These are phyloP conservation scores for Hemileia vastatrix DNA, from an alignment of 1,284 basidiomycete genomes.

Conservation along the genomic window DNA sequence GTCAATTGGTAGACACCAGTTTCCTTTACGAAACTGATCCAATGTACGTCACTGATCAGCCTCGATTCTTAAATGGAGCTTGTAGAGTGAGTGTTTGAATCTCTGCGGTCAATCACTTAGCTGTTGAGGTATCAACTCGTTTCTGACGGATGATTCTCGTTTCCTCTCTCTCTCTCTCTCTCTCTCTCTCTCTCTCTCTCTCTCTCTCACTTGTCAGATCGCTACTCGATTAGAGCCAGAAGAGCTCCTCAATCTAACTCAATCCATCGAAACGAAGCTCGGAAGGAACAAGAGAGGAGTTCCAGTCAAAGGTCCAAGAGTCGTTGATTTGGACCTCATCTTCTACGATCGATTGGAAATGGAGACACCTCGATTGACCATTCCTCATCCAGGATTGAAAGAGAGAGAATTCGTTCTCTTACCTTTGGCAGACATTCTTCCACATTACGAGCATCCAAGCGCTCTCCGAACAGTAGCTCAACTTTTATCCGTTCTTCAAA, in stretches of 20 bases:
- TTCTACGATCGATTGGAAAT: conserved; percentile 60
- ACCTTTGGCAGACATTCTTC: conserved; percentile 64
- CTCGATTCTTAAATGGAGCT: conserved; percentile 78
- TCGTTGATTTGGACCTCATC: conserved; percentile 80
- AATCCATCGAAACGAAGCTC: conserved; percentile 62
- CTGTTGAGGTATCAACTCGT: background rate
- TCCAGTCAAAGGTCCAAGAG: conserved; percentile 77
- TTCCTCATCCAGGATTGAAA: conserved; percentile 69
- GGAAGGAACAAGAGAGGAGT: conserved; percentile 70
- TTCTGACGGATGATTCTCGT: too few relatives aligned
- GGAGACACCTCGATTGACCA: conserved; percentile 57
- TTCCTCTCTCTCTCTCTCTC: too few relatives aligned
- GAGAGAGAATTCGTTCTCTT: conserved; percentile 88
- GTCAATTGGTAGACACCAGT: conserved; percentile 64
- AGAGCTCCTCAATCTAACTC: conserved; percentile 59
- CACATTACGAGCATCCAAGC: conserved; percentile 31
- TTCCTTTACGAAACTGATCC: conserved; percentile 88
- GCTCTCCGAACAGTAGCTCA: conserved; percentile 52
- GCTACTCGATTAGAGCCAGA: conserved; percentile 60
- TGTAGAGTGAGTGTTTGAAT: conserved; percentile 58
- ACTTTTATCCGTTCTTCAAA: conserved; percentile 28
- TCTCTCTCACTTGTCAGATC: conserved; percentile 51
- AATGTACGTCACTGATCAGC: conserved; percentile 90
- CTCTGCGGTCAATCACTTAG: background rate
- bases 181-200: background rate